phyloP scores from a whole-genome alignment of 2,329 filamentous ascomycete genomes.

The Chalara sp. region DNA sequence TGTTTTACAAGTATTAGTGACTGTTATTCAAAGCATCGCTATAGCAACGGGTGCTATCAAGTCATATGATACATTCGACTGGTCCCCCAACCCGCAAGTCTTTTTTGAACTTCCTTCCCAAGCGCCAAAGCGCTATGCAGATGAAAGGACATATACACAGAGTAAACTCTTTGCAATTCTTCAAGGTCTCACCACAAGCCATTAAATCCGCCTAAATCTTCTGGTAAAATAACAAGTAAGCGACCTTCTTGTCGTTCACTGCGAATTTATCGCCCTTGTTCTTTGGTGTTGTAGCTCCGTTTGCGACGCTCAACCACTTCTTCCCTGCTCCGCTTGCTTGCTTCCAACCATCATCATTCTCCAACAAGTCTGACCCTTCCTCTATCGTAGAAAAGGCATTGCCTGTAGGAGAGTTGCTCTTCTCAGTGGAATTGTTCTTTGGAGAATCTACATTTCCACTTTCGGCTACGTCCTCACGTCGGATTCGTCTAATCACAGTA shows the following conservation, averaged over 20 bases:
- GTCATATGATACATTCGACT: no score
- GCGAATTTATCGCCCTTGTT: conserved; percentile 50
- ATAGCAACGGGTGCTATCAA: no score
- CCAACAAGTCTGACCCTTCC: conserved; percentile 27
- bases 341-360: conserved; percentile 75
- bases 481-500: conserved; percentile 78
- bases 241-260: conserved; percentile 89
- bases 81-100: no score
- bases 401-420: conserved; percentile 41
- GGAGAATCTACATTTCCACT: conserved; percentile 75
- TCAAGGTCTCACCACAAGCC: not conserved
- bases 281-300: conserved; percentile 55
- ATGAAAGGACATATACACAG: not conserved
- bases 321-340: conserved; percentile 69
- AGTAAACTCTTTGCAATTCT: not conserved
- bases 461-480: conserved; percentile 83
- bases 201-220: not conserved
- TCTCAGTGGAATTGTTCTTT: conserved; percentile 60
- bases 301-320: conserved; percentile 68
- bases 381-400: conserved; percentile 69
- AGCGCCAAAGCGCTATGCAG: not conserved
- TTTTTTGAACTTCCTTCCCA: not conserved
- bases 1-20: no score
- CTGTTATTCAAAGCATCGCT: no score
- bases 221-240: conserved; percentile 95